A percentile compares a stretch with the other conserved stretches of the same genome.
Conservation (phyloP, 176 grass and related monocot species). For the Poa annua region DNA sequence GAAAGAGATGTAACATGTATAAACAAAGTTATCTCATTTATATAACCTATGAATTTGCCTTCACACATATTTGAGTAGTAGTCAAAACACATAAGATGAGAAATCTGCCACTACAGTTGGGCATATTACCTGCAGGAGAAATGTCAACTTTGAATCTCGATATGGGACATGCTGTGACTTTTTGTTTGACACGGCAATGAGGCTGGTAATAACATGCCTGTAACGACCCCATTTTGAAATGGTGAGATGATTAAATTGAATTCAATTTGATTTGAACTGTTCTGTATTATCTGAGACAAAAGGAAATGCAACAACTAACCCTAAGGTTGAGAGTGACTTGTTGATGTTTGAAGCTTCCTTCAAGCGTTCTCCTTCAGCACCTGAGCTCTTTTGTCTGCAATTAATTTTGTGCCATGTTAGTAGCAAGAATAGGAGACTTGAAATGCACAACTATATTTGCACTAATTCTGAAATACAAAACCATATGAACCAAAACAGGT, state of each 20-base stretch:
- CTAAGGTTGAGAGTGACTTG: slow-evolving; percentile 94
- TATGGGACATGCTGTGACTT: slow-evolving; percentile 95
- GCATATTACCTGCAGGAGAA: slow-evolving; percentile 91
- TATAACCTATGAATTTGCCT: background rate
- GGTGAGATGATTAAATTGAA: slow-evolving; percentile 20
- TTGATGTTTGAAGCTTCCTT: slow-evolving; percentile 99
- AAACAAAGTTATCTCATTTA: slow-evolving; percentile 8
- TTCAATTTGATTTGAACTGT: slow-evolving; percentile 24
- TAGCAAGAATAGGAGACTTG: slow-evolving; percentile 16
- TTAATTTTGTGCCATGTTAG: background rate
- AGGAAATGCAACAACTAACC: slow-evolving; percentile 57
- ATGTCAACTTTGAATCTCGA: slow-evolving; percentile 97
- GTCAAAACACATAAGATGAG: slow-evolving; percentile 15
- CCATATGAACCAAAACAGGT: background rate
- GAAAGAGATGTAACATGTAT: slow-evolving; percentile 40
- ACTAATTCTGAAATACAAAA: background rate
- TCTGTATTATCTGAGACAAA: slow-evolving; percentile 27
- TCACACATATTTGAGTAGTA: slow-evolving; percentile 3
- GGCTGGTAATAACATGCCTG: slow-evolving; percentile 98
- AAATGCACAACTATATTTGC: background rate
- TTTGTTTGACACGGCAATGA: slow-evolving; percentile 87
- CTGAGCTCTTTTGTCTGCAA: slow-evolving; percentile 95
- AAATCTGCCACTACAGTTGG: slow-evolving; percentile 1
- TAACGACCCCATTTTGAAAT: slow-evolving; percentile 25
- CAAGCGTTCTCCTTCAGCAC: slow-evolving; percentile 95